Base-by-base conservation (phyloP, 352 stramenopile genomes). In the Pythium dissotocum region DNA sequence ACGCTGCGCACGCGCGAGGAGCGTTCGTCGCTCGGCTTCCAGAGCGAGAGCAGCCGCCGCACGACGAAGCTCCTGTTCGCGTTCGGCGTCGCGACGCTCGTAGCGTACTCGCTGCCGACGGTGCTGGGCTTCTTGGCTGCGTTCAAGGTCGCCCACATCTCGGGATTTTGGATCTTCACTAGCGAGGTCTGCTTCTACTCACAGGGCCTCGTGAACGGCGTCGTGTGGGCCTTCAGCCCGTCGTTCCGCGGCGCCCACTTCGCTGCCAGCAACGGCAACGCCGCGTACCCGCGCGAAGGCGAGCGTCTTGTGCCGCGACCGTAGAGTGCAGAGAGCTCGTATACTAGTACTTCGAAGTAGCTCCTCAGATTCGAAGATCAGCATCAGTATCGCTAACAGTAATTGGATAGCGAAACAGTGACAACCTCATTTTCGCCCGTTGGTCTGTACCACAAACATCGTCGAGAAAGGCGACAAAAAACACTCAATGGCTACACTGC, bases 181-280 rank as follows among this genome's bases (percentile, higher is more conserved):
- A 79, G 54, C 42, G 75, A 82, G 63, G 7, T 79, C 8, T 77
- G 62, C 46, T 77, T 82, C 32, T 78, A 82, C 72, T 73, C 75
- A 18, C 75, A 82, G 38, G 75, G 72, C 13, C 35, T 72, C 5
- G 33, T 77, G 1, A 69, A 77, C 63, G 62, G 53, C 54, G 53
- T 75, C 33, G 70, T 77, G 40, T 82, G 75, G 75, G 72, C 67
- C 2, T 79, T 77, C 32, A 75, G 68, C 58, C 58, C 68, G 28
- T 64, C 68, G 24, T 66, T 67, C 26, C 62, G 62, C 35, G 62
- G 48, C 21, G 68, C 68, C 2, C 40, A 70, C 53, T 70, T 69
- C 42, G 48, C 38, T 28, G 58, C 40, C 16, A 18, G 26, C 24
- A 60, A 62, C 36, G 38, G 58, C 42, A 30, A 57, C 13, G 58